Evolutionary conservation across 139 green algal species (phyloP).

Genomic region (Chlamydomonas incerta): DNA sequence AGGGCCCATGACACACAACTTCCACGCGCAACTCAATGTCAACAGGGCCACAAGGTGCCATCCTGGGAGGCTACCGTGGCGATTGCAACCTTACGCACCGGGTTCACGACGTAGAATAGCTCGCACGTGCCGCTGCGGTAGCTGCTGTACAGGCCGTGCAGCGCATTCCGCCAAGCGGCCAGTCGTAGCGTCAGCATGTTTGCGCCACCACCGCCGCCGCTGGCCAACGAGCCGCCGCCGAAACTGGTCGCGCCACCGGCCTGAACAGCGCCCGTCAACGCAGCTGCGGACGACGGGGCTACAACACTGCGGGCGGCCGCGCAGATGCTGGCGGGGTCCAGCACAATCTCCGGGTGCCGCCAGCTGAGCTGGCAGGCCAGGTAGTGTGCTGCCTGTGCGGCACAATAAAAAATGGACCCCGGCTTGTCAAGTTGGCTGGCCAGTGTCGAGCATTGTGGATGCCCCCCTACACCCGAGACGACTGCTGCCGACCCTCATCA

Average conservation of each 20-base stretch:
- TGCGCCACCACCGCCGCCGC: not conserved
- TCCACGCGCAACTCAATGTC: no score
- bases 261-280: not conserved
- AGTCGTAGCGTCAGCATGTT: constrained; percentile 31
- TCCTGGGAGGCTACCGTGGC: no score
- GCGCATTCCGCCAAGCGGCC: constrained; percentile 59
- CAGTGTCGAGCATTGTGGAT: no score
- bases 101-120: constrained; percentile 28
- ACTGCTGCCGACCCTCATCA: no score
- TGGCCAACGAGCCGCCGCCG: no score
- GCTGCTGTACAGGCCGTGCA: constrained; percentile 61
- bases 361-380: constrained; percentile 60
- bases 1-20: no score
- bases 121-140: constrained; percentile 33
- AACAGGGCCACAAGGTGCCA: no score
- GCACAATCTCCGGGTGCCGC: constrained; percentile 53
- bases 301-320: not conserved
- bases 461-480: no score
- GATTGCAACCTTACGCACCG: constrained; percentile 1
- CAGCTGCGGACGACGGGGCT: not conserved
- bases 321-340: not conserved
- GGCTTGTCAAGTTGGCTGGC: no score
- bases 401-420: not conserved
- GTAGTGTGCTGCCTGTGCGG: constrained; percentile 45
- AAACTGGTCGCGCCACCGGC: not conserved